Evolutionary conservation across 2,329 filamentous ascomycete genomes (phyloP).

Genomic region (Aspergillus uvarum): DNA sequence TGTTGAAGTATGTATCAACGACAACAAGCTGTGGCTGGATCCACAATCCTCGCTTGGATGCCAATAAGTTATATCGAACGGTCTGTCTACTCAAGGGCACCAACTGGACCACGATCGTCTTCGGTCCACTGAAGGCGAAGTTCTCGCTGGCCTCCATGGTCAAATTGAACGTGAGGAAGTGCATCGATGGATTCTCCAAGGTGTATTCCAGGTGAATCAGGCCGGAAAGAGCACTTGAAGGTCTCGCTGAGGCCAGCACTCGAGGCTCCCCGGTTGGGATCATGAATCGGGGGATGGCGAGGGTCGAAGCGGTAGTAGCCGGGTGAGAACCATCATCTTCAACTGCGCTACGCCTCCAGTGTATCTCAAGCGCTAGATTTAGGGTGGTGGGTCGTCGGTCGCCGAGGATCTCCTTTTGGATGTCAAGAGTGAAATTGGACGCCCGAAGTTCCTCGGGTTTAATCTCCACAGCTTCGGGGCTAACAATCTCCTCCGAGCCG

Average conservation of each 20-base stretch:
- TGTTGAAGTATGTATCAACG: slow-evolving; percentile 89
- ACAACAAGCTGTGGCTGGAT: slow-evolving; percentile 73
- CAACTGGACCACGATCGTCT: slow-evolving; percentile 75
- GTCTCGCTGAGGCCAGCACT: slow-evolving; percentile 60
- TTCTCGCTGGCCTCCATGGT: slow-evolving; percentile 89
- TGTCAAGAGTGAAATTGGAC: slow-evolving; percentile 69
- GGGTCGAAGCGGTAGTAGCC: slow-evolving; percentile 60
- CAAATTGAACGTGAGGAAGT: slow-evolving; percentile 90
- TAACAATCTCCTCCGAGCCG: slow-evolving; percentile 33
- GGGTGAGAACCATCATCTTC: slow-evolving; percentile 28
- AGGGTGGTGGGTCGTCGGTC: slow-evolving; percentile 74
- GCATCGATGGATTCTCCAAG: slow-evolving; percentile 90
- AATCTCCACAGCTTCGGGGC: slow-evolving; percentile 45
- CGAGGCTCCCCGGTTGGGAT: slow-evolving; percentile 83
- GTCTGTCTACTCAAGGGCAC: slow-evolving; percentile 76
- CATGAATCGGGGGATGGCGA: slow-evolving; percentile 76
- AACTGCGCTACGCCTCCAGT: slow-evolving; percentile 65
- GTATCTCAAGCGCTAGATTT: slow-evolving; percentile 71
- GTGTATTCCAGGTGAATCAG: slow-evolving; percentile 60
- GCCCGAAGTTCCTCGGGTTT: slow-evolving; percentile 68
- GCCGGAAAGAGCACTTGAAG: slow-evolving; percentile 35
- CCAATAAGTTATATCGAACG: slow-evolving; percentile 72
- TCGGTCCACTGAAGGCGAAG: slow-evolving; percentile 90
- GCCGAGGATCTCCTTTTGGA: slow-evolving; percentile 76
- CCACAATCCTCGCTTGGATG: slow-evolving; percentile 64